Evolutionary conservation across 2,329 filamentous ascomycete species (phyloP).

Genomic region (Pseudopyrenochaeta lycopersici): DNA sequence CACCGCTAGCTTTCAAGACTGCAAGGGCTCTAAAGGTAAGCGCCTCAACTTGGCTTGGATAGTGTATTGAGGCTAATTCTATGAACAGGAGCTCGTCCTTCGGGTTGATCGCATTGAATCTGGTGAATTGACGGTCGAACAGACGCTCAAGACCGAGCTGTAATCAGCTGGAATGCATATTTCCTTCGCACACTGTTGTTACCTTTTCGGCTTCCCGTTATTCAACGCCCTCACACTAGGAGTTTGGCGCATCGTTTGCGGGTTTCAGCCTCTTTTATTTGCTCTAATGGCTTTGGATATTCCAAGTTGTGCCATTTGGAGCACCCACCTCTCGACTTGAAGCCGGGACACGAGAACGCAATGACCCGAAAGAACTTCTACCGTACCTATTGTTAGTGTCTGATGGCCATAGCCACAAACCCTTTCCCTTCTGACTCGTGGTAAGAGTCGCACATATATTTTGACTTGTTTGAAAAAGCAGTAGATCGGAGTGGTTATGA

Average conservation of each 20-base stretch:
- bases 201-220: background rate
- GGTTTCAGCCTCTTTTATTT: too few relatives aligned
- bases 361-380: conserved; percentile 15
- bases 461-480: too few relatives aligned
- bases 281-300: background rate
- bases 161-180: conserved; percentile 16
- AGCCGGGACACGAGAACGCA: conserved; percentile 13
- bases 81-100: conserved; percentile 49
- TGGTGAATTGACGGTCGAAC: conserved; percentile 47
- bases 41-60: background rate
- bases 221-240: background rate
- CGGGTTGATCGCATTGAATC: conserved; percentile 53
- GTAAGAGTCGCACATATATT: background rate
- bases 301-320: conserved; percentile 5
- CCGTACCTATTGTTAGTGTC: conserved; percentile 26
- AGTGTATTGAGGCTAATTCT: conserved; percentile 16
- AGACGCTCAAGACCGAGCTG: conserved; percentile 42
- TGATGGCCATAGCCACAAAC: conserved; percentile 4
- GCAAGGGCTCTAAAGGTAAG: conserved; percentile 78
- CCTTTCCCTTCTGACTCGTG: background rate
- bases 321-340: conserved; percentile 13
- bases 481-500: too few relatives aligned
- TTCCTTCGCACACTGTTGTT: background rate
- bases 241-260: background rate
- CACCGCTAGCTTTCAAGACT: conserved; percentile 87